phyloP scores from a whole-genome alignment of 192 early-diverging fungal species.

The Oehlia diaphana region DNA sequence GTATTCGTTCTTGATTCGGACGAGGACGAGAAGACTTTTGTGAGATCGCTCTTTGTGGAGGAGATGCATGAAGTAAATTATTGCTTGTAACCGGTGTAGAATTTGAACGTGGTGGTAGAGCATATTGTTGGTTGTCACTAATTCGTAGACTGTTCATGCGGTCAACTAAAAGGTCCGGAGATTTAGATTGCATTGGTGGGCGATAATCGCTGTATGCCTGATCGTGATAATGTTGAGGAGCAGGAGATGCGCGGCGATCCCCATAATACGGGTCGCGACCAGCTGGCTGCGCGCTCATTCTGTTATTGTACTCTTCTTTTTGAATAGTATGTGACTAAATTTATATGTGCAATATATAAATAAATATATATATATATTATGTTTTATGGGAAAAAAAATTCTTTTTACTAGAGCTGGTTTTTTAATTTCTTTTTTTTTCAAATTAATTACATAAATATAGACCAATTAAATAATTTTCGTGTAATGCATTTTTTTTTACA shows the following conservation, averaged over 20 bases:
- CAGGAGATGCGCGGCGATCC: background rate
- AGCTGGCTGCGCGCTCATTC: background rate
- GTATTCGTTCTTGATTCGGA: background rate
- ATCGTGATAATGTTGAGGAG: background rate
- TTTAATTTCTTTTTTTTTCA: no score
- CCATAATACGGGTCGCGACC: background rate
- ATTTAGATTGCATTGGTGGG: background rate
- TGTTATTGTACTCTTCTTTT: background rate
- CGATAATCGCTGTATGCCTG: background rate
- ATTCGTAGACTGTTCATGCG: background rate
- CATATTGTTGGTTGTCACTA: background rate
- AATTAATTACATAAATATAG: no score
- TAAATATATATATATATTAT: no score
- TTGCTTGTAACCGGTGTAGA: background rate
- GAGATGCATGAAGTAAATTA: background rate
- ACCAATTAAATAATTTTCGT: no score
- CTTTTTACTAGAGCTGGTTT: no score
- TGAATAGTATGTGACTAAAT: background rate
- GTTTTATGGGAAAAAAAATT: no score
- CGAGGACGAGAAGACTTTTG: background rate
- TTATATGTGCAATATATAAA: no score
- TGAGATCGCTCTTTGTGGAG: background rate
- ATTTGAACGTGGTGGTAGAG: background rate
- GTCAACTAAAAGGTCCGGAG: background rate
- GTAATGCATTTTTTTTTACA: no score